Base-by-base conservation (phyloP, 805 yeast genomes). In the Saccharomycopsis vini region DNA sequence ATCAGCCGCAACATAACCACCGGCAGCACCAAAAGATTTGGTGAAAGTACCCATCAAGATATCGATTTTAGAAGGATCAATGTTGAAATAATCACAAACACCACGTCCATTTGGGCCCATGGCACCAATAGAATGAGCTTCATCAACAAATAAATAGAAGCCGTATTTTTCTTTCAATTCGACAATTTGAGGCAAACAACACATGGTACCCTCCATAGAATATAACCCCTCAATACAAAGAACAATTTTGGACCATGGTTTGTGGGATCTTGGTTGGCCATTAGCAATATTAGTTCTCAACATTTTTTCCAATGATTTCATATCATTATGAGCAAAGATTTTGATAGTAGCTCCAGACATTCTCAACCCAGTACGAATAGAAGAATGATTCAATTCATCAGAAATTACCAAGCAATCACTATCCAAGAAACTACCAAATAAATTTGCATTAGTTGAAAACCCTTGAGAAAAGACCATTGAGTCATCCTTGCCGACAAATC, bases 61-160 rank as follows among this genome's bases (percentile, higher is more conserved):
- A 64, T 92, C 99, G 45, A 92, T 69, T 36, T 75, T 75, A 10
- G 65, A 60, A 33, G 97, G 90, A 51, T 78, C 73, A 39, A 92
- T 75, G 43, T 81, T 81, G 61, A 84, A 92, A 64, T 86, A 85
- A 58, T 92, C 97, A 67, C 97, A 89, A 30, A 92, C 82, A 58
- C 99, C 99, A 58, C 84, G 79, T 37, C 98, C 98, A 42, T 66
- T 65, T 36, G 94, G 92, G 23, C 99, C 99, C 66, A 92, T 73
- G n/a, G 98, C 98, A 56, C 99, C 99, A 56, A 92, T 82, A 4
- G 97, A 90, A 62, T 92, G 99, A 10, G 98, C 98, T 63, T 92
- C 99, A 62, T 92, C 99, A 50, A 94, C 84, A 57, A 84, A 92
- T 42, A 92, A 65, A 58, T 85, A 86, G 58, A 90, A 84, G 56